A percentile compares a stretch with the other conserved stretches of the same genome.
These are phyloP conservation scores for Trichocomaceae sp. DNA, from an alignment of 2,329 filamentous ascomycete genomes.

Conservation along the genomic window DNA sequence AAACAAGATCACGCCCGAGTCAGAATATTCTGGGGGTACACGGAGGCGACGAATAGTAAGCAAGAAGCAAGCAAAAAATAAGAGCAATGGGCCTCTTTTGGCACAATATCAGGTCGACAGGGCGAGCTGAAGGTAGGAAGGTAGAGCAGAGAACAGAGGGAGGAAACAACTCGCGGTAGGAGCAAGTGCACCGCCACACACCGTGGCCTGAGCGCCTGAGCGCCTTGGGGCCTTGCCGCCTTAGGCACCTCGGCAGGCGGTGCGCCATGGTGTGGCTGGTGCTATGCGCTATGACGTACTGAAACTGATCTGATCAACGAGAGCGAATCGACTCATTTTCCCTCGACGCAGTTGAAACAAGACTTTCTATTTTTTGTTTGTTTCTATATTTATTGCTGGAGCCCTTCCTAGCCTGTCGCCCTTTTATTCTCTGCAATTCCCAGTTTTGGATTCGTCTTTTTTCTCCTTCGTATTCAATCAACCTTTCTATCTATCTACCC, in stretches of 20 bases:
- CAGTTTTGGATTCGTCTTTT: neutral
- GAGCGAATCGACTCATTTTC: neutral
- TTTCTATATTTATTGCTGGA: neutral
- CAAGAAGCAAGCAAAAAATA: too few relatives aligned
- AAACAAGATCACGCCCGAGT: neutral
- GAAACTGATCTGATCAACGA: neutral
- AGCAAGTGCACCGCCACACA: conserved; percentile 8
- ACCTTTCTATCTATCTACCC: neutral
- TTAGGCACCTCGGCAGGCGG: neutral
- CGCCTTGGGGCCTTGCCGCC: too few relatives aligned
- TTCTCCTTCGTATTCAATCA: neutral
- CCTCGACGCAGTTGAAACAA: neutral
- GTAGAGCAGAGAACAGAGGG: too few relatives aligned
- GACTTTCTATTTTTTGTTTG: neutral
- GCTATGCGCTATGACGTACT: neutral
- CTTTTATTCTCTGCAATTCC: neutral
- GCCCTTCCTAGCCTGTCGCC: neutral
- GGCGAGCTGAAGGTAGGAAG: neutral
- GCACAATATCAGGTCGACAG: neutral
- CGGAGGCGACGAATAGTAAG: neutral
- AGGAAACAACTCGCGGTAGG: too few relatives aligned
- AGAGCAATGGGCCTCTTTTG: neutral
- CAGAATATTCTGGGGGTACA: neutral
- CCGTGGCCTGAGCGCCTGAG: too few relatives aligned
- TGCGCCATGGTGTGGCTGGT: conserved; percentile 9